Evolutionary conservation across 129 eudicot species (phyloP), one percentile per base, ranked within the genome.

Genomic region (Artemisia tridentata): DNA sequence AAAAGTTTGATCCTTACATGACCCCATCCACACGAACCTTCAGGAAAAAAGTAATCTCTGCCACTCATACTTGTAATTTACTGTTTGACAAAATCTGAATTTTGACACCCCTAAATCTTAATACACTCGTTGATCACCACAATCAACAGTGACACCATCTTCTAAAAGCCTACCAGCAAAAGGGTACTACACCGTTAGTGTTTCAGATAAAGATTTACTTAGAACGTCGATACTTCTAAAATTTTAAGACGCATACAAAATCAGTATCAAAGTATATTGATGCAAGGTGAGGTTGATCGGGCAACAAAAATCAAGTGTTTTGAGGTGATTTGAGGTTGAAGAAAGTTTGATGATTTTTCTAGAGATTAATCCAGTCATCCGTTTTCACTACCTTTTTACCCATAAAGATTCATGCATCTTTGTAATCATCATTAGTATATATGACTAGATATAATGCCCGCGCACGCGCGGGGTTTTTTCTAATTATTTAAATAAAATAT

Each of bases 141-240:
- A 79, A 34, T 79, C 75, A 10, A 79, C 63, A 16, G 79, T 65
- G 70, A 73, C 41, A 16, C 80, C 75, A 3, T 79, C 75, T 38
- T 67, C 51, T 21, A 4, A 31, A 0, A 72, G 72, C 9, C 82
- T n/a, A 19, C 82, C 82, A 11, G 82, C 82, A 65, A 72, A 72
- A n/a, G 82, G 82, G 65, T 79, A 79, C 66, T 73, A 67, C 20
- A 17, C 67, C 12, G 75, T 67, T 67, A 79, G 70, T 58, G 66
- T 79, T 67, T 79, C 1, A 3, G 80, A 59, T 76, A 68, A 68
- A 15, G 80, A 76, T 47, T 58, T 68, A 53, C 49, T 68, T 17
- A 75, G 56, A n/a, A 75, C 34, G 25, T 74, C 56, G 12, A 18
- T 6, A 16, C 31, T 16, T n/a, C 17, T 74, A 18, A 4, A 14